These are phyloP conservation scores for Neurospora hispaniola DNA, from an alignment of 495 filamentous ascomycete species.

Conservation along the genomic window DNA sequence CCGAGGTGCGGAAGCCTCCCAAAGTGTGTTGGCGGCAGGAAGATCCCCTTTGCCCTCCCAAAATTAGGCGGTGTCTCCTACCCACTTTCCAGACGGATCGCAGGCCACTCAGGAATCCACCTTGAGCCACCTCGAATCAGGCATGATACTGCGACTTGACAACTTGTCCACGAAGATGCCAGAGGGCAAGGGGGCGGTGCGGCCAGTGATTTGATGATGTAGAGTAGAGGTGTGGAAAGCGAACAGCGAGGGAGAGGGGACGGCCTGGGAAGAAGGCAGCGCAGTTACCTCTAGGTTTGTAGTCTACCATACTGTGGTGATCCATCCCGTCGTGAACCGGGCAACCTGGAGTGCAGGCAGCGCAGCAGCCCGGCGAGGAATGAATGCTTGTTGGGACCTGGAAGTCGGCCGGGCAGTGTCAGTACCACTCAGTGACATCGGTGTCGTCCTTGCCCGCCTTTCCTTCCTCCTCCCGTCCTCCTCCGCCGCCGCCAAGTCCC, in stretches of 20 bases:
- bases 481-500: neutral
- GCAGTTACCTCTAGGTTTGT: neutral
- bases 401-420: neutral
- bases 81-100: conserved; percentile 2
- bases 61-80: conserved; percentile 29
- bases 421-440: neutral
- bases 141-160: neutral
- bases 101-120: neutral
- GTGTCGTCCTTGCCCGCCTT: conserved; percentile 10
- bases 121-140: neutral
- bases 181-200: conserved; percentile 6
- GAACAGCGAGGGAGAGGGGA: neutral
- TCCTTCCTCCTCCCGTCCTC: conserved; percentile 8
- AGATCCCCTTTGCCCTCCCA: conserved; percentile 20
- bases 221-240: neutral
- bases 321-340: neutral
- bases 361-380: neutral
- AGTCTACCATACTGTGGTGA: neutral
- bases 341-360: neutral
- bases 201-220: conserved; percentile 3
- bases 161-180: conserved; percentile 1
- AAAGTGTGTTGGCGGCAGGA: conserved; percentile 24
- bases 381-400: too few relatives aligned
- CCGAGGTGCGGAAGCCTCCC: conserved; percentile 1
- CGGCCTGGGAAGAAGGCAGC: neutral